Conservation (phyloP, 169 alveolate genomes). For the Plasmodium malariae region DNA sequence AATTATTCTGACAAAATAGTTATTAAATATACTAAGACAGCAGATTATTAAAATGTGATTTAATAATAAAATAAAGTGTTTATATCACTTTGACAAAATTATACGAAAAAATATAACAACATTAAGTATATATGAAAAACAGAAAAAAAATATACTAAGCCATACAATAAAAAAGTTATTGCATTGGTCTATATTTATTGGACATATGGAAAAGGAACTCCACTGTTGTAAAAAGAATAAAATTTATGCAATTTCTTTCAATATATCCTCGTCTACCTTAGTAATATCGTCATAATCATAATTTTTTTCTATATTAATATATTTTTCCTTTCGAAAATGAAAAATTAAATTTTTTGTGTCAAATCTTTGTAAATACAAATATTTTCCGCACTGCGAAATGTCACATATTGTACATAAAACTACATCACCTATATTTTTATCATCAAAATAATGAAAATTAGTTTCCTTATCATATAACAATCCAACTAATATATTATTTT, state of each 20-base stretch:
- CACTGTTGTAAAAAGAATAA: neutral
- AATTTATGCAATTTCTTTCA: constrained; percentile 37
- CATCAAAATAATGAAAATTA: constrained; percentile 65
- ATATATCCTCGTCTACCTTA: constrained; percentile 13
- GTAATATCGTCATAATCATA: constrained; percentile 62
- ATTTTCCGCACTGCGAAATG: constrained; percentile 69
- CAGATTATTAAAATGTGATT: too few relatives aligned
- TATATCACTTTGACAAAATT: too few relatives aligned
- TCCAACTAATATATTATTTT: constrained; percentile 69
- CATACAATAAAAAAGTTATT: neutral
- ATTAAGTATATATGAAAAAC: neutral
- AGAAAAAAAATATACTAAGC: neutral
- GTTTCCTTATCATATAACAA: constrained; percentile 68
- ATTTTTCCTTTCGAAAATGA: constrained; percentile 62
- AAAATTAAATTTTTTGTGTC: constrained; percentile 51
- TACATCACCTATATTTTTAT: constrained; percentile 64
- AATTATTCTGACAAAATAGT: too few relatives aligned
- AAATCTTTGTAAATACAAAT: constrained; percentile 51
- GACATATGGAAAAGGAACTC: neutral
- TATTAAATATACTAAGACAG: too few relatives aligned
- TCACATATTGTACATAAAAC: constrained; percentile 58
- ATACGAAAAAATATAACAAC: neutral
- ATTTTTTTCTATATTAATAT: constrained; percentile 54
- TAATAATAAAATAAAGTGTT: too few relatives aligned
- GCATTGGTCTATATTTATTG: neutral